Evolutionary conservation across 345 rosid genomes (phyloP), one percentile per base, ranked within the genome.

Genomic region (Eutrema japonicum): DNA sequence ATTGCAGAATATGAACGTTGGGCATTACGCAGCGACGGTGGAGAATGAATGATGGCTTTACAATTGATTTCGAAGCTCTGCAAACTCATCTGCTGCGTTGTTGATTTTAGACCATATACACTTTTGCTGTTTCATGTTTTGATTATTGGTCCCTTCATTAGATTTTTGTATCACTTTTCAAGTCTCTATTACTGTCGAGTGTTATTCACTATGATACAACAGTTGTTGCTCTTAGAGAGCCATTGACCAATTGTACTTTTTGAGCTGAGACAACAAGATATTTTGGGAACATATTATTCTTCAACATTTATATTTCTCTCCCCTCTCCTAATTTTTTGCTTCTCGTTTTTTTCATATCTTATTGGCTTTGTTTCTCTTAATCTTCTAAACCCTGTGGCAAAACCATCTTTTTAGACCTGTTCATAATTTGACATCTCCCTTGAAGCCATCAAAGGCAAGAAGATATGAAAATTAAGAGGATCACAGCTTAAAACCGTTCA

Each of bases 1-100:
- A 50, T 54, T 49, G 51, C 72, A 77, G 80, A 71, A 57, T 58
- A 71, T 71, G 76, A 70, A 77, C 42, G 48, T 41, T 71, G 80
- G 76, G n/a, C 80, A 77, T 42, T 77, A 56, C 8, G 80, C 76
- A 33, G 76, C 67, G 1, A 64, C 61, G 14, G 45, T 56, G 42
- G 80, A 71, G 52, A 48, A 76, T 16, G 72, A 77, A 62, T 48
- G 64, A 58, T 3, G 47, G 26, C 14, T 62, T 40, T 45, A 5
- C 37, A 10, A 45, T 35, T 68, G 42, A 52, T 42, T 42, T 74
- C 49, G 67, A 50, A 50, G 48, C 54, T 58, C 32, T 40, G 52
- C 71, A 36, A 64, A 42, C 69, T 26, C 67, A 18, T 56, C 32
- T 43, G 12, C 36, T 63, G 61, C 52, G 10, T 57, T 26, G 51